Percentiles rank a stretch among this genome's conserved stretches.
These are phyloP conservation scores for Pythium sukuiense DNA, from an alignment of 352 stramenopile species.

Conservation along the genomic window DNA sequence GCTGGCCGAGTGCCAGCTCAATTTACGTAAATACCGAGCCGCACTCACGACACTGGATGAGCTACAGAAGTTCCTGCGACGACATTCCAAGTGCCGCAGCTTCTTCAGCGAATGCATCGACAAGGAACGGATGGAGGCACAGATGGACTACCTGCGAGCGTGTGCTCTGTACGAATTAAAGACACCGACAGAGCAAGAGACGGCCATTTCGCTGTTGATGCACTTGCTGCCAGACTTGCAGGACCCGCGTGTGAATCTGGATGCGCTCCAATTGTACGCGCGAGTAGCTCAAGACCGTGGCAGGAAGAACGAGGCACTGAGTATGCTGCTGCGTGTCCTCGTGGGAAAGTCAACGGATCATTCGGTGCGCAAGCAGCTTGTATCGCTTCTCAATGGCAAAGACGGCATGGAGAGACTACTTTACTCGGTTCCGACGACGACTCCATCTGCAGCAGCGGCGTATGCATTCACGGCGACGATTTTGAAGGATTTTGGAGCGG, in stretches of 20 bases:
- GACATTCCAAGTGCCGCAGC: conserved; percentile 26
- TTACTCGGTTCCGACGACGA: conserved; percentile 36
- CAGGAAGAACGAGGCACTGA: conserved; percentile 58
- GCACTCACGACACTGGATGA: conserved; percentile 44
- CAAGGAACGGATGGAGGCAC: conserved; percentile 36
- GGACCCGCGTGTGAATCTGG: conserved; percentile 48
- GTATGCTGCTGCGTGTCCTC: conserved; percentile 65
- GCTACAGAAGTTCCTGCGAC: conserved; percentile 40
- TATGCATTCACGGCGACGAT: conserved; percentile 80
- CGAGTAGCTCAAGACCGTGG: conserved; percentile 60
- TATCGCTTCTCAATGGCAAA: conserved; percentile 37
- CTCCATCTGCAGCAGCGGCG: conserved; percentile 48
- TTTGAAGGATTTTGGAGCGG: conserved; percentile 63
- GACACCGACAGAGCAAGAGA: conserved; percentile 43
- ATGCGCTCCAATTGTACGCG: conserved; percentile 68
- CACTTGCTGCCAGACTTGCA: conserved; percentile 59
- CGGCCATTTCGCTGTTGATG: conserved; percentile 52
- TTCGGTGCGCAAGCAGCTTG: conserved; percentile 53
- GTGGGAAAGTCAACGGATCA: conserved; percentile 52
- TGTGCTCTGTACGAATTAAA: conserved; percentile 51
- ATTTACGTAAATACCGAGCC: conserved; percentile 27
- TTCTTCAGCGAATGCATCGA: conserved; percentile 39
- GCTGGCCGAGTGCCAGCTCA: conserved; percentile 47
- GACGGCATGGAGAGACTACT: conserved; percentile 46
- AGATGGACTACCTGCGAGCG: conserved; percentile 53